phyloP scores from a whole-genome alignment of 257 asterid species.

The Hygrophila difformis region DNA sequence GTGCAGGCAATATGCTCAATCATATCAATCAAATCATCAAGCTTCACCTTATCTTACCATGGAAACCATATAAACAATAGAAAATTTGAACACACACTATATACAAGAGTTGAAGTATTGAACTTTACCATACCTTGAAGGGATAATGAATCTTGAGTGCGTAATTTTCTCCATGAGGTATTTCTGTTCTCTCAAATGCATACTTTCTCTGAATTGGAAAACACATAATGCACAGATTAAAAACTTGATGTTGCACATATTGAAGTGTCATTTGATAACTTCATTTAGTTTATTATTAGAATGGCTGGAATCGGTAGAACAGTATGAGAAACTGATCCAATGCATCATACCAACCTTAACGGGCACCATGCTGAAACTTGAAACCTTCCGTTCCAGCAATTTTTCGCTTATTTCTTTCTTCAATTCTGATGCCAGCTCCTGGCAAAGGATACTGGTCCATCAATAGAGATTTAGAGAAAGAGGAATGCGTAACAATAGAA shows the following conservation, averaged over 20 bases:
- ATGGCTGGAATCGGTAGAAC: conserved; percentile 8
- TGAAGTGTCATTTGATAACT: no score
- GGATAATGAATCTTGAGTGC: conserved; percentile 80
- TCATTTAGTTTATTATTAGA: no score
- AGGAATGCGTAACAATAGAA: conserved; percentile 8
- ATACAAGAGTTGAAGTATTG: conserved; percentile 2
- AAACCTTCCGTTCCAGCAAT: conserved; percentile 51
- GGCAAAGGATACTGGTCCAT: conserved; percentile 13
- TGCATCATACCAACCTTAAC: conserved; percentile 65
- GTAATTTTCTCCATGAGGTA: conserved; percentile 82
- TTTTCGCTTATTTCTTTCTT: conserved; percentile 59
- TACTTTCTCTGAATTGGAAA: conserved; percentile 53
- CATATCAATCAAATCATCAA: no score
- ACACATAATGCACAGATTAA: neutral
- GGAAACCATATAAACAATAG: conserved; percentile 1
- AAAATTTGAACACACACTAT: conserved; percentile 7
- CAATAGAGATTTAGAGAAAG: conserved; percentile 16
- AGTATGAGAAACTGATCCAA: conserved; percentile 6
- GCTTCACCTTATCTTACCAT: conserved; percentile 10
- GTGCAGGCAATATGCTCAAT: conserved; percentile 8
- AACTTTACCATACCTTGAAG: conserved; percentile 47
- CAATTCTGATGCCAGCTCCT: conserved; percentile 81
- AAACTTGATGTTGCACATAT: no score
- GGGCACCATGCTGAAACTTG: conserved; percentile 72
- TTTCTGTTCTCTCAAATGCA: conserved; percentile 87